Conservation (phyloP, 352 stramenopile genomes). For the Globisporangium paddicum region DNA sequence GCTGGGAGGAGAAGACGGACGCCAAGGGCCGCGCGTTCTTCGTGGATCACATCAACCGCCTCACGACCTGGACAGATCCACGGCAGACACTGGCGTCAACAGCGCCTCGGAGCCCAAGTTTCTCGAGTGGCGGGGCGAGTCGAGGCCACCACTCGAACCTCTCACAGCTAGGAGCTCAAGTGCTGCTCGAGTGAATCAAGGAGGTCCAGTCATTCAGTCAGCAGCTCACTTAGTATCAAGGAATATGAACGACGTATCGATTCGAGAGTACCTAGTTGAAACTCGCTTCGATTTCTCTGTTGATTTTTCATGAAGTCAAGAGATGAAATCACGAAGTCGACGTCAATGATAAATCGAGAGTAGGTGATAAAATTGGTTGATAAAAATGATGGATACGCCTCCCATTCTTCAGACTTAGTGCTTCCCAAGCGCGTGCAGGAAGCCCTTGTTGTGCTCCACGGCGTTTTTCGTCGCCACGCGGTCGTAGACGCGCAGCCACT, state of each 20-base stretch:
- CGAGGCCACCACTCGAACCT: slow-evolving; percentile 12
- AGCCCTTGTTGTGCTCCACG: slow-evolving; percentile 59
- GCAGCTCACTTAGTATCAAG: neutral
- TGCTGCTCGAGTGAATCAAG: slow-evolving; percentile 10
- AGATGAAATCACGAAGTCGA: neutral
- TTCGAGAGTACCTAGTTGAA: neutral
- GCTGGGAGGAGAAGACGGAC: slow-evolving; percentile 71
- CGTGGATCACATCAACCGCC: slow-evolving; percentile 70
- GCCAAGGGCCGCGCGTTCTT: slow-evolving; percentile 65
- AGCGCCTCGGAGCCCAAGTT: neutral
- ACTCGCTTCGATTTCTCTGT: neutral
- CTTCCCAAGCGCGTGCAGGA: slow-evolving; percentile 28
- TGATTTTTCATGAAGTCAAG: neutral
- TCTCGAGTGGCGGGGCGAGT: slow-evolving; percentile 3
- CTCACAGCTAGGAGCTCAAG: slow-evolving; percentile 6
- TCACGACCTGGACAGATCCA: slow-evolving; percentile 69
- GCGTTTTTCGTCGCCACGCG: slow-evolving; percentile 59
- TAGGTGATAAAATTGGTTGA: no score
- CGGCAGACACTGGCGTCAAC: slow-evolving; percentile 9
- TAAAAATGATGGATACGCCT: no score
- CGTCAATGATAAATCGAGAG: no score
- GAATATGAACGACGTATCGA: neutral
- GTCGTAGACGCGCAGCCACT: slow-evolving; percentile 67
- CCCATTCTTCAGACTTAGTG: neutral
- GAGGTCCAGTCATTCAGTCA: neutral